Evolutionary conservation across 495 filamentous ascomycete genomes (phyloP).

Genomic region (Xanthoparmelia taractica): DNA sequence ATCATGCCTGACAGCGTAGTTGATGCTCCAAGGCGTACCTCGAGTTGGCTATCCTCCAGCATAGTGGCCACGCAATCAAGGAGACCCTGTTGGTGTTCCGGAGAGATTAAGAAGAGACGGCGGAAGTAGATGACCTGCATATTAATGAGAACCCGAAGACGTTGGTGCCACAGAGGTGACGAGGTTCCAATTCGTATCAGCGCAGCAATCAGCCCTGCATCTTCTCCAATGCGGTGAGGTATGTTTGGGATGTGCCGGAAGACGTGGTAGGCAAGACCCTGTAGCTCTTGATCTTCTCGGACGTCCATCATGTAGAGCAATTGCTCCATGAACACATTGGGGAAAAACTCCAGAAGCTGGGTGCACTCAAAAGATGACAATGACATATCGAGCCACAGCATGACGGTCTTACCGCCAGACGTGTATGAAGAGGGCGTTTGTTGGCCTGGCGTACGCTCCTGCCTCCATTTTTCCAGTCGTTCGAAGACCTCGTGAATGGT

Average conservation of each 20-base stretch:
- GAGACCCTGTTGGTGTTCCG: slow-evolving; percentile 64
- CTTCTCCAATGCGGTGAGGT: slow-evolving; percentile 79
- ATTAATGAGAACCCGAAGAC: slow-evolving; percentile 92
- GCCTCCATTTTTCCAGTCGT: slow-evolving; percentile 78
- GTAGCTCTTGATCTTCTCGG: slow-evolving; percentile 94
- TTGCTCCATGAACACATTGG: slow-evolving; percentile 77
- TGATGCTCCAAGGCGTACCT: slow-evolving; percentile 88
- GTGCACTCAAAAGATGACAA: slow-evolving; percentile 89
- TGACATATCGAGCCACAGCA: slow-evolving; percentile 90
- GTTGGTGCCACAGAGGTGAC: slow-evolving; percentile 90
- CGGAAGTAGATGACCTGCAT: slow-evolving; percentile 99
- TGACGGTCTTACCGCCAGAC: slow-evolving; percentile 87
- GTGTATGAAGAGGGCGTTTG: slow-evolving; percentile 94
- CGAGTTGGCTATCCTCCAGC: slow-evolving; percentile 84
- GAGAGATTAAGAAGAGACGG: slow-evolving; percentile 84
- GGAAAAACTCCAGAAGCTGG: slow-evolving; percentile 85
- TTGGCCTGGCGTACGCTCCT: slow-evolving; percentile 75
- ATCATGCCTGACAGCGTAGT: slow-evolving; percentile 96
- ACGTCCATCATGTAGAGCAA: slow-evolving; percentile 99
- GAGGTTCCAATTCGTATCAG: slow-evolving; percentile 84
- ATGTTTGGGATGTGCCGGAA: slow-evolving; percentile 96
- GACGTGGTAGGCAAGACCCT: slow-evolving; percentile 91
- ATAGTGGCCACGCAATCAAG: slow-evolving; percentile 89
- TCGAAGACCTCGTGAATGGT: slow-evolving; percentile 72
- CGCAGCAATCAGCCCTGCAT: slow-evolving; percentile 71